Evolutionary conservation across 2,329 filamentous ascomycete species (phyloP), one percentile per base, ranked within the genome.

Genomic region (Thelonectria discophora): DNA sequence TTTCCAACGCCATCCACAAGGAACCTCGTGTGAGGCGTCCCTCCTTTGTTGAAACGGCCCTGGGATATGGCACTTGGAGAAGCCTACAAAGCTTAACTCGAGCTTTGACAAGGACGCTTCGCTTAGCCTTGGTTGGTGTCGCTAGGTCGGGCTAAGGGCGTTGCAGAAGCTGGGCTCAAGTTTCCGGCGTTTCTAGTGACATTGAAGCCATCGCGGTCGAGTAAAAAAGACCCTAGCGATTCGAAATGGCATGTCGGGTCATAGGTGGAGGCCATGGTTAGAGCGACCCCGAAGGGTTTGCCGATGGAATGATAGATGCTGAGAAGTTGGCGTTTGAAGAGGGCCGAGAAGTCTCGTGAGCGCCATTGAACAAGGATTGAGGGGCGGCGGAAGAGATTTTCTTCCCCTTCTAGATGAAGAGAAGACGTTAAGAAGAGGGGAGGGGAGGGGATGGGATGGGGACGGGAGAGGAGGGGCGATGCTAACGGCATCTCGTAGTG

Each of bases 41-140:
- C 39, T 39, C 30, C 32, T 37, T 20, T 2, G 34, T 37, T 12
- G 34, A 37, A 37, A 7, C 27, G 27, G 27, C 7, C 5, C 27
- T 30, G 27, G 9, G 27, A 8, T 20, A 39, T 50, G 54, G 49
- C 49, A n/a, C 47, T n/a, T 21, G 17, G 53, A 30, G 34, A 21
- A 20, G 10, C 50, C 45, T 20, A 21, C 46, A 58, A 61, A 64
- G 46, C 37, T 52, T 61, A 61, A 62, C 24, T 20, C 27, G 27
- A 49, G 51, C 37, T 30, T 51, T 57, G 62, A 55, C 47, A 43
- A 58, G 42, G 39, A 17, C 40, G 13, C 53, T 62, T 65, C 52
- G 47, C 30, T 34, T 63, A 63, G 60, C 49, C 60, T 49, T 56
- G 39, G 43, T 9, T 4, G 43, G 60, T 34, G 52, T 15, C 47